Conservation (phyloP, 352 stramenopile genomes). For the Phytophthora lateralis region DNA sequence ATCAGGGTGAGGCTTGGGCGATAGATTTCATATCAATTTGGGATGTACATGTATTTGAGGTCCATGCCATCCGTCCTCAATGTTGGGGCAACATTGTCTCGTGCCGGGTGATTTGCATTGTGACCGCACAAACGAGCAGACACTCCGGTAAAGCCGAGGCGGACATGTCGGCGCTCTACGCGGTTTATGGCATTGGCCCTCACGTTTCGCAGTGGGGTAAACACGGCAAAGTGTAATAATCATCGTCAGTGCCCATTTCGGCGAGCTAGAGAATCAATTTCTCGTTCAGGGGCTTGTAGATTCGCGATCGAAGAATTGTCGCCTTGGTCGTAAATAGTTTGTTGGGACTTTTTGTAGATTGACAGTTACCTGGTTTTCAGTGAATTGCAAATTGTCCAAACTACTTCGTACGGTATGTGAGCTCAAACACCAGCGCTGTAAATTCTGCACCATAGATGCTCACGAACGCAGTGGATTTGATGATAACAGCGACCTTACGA, state of each 20-base stretch:
- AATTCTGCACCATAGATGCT: too few relatives aligned
- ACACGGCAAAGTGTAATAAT: conserved; percentile 10
- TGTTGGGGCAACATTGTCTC: conserved; percentile 1
- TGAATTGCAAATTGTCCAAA: too few relatives aligned
- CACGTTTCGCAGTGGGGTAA: conserved; percentile 17
- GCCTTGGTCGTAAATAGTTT: neutral
- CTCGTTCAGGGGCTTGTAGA: neutral
- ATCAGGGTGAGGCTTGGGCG: neutral
- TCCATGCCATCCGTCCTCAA: neutral
- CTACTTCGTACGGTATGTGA: neutral
- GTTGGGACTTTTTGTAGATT: neutral
- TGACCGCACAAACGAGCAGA: conserved; percentile 26
- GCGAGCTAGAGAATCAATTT: neutral
- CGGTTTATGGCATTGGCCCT: conserved; percentile 9
- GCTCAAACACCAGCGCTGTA: neutral
- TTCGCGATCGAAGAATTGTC: neutral
- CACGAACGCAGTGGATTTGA: neutral
- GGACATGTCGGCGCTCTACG: conserved; percentile 3
- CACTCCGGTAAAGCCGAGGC: conserved; percentile 20
- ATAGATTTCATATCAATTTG: neutral
- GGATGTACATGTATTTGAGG: conserved; percentile 1
- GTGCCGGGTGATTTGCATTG: conserved; percentile 11
- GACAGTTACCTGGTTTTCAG: too few relatives aligned
- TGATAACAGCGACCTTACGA: neutral
- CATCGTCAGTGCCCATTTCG: neutral